phyloP scores from a whole-genome alignment of 208 protist species.

The Trypanosomatidae sp. region DNA sequence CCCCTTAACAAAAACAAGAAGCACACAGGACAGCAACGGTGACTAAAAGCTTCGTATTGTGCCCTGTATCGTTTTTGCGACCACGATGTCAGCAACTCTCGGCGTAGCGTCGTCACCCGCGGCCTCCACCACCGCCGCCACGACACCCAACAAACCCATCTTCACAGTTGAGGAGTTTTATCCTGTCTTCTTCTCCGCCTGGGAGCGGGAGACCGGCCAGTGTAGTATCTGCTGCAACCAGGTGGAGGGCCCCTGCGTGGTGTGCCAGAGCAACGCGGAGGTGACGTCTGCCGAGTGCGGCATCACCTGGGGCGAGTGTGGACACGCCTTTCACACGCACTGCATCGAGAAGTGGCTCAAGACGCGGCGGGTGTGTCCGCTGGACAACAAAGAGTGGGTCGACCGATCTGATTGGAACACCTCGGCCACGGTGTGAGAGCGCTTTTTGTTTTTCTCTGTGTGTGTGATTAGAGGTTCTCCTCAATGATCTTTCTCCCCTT shows the following conservation, averaged over 20 bases:
- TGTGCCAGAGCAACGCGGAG: slow-evolving; percentile 92
- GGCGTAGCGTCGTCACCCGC: too few relatives aligned
- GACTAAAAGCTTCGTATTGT: too few relatives aligned
- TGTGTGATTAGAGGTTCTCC: too few relatives aligned
- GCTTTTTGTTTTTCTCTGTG: neutral
- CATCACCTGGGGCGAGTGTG: slow-evolving; percentile 98
- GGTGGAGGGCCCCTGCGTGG: slow-evolving; percentile 97
- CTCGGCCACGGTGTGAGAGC: slow-evolving; percentile 2
- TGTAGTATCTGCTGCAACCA: slow-evolving; percentile 98
- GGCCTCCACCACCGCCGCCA: too few relatives aligned
- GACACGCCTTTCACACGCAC: slow-evolving; percentile 98
- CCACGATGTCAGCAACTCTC: too few relatives aligned
- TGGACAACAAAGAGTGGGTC: slow-evolving; percentile 96
- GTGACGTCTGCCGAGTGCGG: slow-evolving; percentile 77
- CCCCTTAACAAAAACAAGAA: too few relatives aligned
- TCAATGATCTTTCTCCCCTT: too few relatives aligned
- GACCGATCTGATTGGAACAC: slow-evolving; percentile 70
- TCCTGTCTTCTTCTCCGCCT: slow-evolving; percentile 94
- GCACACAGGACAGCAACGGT: too few relatives aligned
- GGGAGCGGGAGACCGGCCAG: slow-evolving; percentile 96
- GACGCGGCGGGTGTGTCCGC: slow-evolving; percentile 96
- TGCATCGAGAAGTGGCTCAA: slow-evolving; percentile 99
- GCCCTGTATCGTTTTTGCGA: too few relatives aligned
- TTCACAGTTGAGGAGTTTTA: slow-evolving; percentile 94
- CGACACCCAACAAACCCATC: too few relatives aligned